phyloP scores from a whole-genome alignment of 2,329 filamentous ascomycete species.

The Diaporthe longicolla region DNA sequence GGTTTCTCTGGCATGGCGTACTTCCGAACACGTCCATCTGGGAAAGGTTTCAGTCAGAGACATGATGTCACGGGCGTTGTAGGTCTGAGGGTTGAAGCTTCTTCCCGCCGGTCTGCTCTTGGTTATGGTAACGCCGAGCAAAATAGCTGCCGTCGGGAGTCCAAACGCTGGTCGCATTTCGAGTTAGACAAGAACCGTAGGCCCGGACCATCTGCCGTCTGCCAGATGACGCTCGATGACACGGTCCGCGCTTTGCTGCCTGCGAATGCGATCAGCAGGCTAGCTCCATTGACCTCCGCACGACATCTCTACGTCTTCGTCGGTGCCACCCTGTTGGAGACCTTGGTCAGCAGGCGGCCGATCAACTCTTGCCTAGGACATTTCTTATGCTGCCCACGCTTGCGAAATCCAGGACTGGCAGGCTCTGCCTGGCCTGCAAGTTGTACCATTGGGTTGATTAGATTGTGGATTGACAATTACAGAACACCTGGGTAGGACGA shows the following conservation, averaged over 20 bases:
- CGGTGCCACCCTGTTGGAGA: constrained; percentile 1
- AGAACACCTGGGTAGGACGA: not conserved
- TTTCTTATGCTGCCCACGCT: too few species aligned
- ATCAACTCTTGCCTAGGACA: too few species aligned
- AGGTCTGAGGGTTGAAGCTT: not conserved
- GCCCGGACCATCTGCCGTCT: constrained; percentile 23
- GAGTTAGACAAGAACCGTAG: not conserved
- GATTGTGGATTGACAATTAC: too few species aligned
- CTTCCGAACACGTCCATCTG: too few species aligned
- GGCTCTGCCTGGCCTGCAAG: too few species aligned
- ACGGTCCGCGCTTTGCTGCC: not conserved
- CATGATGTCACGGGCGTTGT: constrained; percentile 14
- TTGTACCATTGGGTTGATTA: too few species aligned
- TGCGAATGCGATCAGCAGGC: not conserved
- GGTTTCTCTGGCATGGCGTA: not conserved
- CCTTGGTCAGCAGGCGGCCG: too few species aligned
- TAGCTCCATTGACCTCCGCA: constrained; percentile 28
- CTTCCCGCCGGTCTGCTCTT: not conserved
- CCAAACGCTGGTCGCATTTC: constrained; percentile 3
- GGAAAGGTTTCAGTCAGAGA: too few species aligned
- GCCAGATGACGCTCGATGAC: constrained; percentile 31
- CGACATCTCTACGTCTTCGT: not conserved
- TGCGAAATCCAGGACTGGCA: too few species aligned
- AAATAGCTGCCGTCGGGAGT: not conserved
- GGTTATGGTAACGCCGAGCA: not conserved